These are phyloP conservation scores for Phialocephala subalpina DNA, from an alignment of 2,329 filamentous ascomycete genomes.

Conservation along the genomic window DNA sequence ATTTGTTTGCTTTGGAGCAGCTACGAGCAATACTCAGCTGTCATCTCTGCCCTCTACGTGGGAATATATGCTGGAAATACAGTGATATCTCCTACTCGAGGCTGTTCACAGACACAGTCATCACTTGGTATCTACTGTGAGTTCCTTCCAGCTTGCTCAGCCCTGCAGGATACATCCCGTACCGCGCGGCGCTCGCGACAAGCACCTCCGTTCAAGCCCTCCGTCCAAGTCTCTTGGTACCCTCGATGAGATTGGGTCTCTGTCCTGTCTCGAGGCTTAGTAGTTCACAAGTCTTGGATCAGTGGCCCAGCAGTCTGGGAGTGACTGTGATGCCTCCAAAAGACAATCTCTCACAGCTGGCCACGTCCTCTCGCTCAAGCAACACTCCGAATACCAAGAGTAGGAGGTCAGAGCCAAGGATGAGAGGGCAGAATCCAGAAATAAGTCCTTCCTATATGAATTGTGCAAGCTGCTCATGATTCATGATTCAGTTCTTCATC, in stretches of 20 bases:
- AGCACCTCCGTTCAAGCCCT: not conserved
- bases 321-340: no score
- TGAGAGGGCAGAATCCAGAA: not conserved
- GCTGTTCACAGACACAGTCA: not conserved
- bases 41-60: not conserved
- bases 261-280: no score
- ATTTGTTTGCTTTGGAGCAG: not conserved
- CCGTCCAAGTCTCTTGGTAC: constrained; percentile 8
- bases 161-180: not conserved
- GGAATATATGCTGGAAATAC: not conserved
- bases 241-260: not conserved
- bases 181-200: not conserved
- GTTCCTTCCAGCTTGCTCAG: not conserved
- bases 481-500: no score
- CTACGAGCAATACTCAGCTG: not conserved
- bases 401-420: not conserved
- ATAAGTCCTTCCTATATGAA: not conserved
- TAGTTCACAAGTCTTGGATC: not conserved
- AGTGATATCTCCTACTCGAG: not conserved
- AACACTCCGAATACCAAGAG: constrained; percentile 1
- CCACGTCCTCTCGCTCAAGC: not conserved
- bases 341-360: not conserved
- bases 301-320: not conserved
- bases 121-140: not conserved
- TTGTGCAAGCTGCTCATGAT: not conserved